phyloP scores from a whole-genome alignment of 2,329 filamentous ascomycete species.

The Fonsecaea pugnacius region DNA sequence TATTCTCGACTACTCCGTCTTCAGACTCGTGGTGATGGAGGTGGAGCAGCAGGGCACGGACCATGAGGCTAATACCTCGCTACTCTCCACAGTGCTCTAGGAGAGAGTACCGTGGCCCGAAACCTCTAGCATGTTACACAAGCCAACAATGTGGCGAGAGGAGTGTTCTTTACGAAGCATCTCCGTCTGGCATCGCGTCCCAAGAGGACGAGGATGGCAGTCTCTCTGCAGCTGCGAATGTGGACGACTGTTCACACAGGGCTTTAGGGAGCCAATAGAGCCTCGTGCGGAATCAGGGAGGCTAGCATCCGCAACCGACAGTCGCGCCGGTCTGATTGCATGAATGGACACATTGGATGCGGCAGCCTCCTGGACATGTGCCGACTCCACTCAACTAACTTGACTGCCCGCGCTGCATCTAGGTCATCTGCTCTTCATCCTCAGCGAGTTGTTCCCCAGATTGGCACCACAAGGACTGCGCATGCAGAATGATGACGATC shows the following conservation, averaged over 20 bases:
- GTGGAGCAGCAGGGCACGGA: not conserved
- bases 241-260: not conserved
- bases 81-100: not conserved
- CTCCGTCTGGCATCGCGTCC: not conserved
- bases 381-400: not conserved
- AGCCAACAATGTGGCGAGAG: not conserved
- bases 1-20: not conserved
- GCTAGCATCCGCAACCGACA: not conserved
- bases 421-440: not conserved
- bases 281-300: not conserved
- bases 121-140: not conserved
- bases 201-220: not conserved
- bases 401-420: not conserved
- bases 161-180: not conserved
- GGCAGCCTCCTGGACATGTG: not conserved
- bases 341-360: not conserved
- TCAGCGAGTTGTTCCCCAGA: not conserved
- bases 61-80: not conserved
- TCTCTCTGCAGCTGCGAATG: not conserved
- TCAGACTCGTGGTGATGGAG: not conserved
- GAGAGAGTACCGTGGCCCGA: not conserved
- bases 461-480: not conserved
- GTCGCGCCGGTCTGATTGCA: not conserved
- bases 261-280: not conserved
- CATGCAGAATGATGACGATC: constrained; percentile 1